These are phyloP conservation scores for Aspergillus nidulans DNA, from an alignment of 495 filamentous ascomycete genomes.

Conservation along the genomic window DNA sequence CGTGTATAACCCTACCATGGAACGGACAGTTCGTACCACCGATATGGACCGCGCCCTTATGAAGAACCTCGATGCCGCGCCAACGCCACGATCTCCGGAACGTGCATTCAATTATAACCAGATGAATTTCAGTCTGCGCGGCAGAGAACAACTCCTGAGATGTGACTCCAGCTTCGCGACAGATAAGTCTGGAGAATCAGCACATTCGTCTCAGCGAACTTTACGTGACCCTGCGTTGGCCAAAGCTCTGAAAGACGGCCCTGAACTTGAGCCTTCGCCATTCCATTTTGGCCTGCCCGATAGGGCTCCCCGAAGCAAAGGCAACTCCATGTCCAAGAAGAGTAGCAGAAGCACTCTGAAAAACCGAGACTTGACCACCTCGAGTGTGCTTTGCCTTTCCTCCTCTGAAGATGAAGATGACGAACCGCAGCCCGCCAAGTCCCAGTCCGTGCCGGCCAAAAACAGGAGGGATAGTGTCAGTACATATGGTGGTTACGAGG, in stretches of 20 bases:
- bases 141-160: constrained; percentile 23
- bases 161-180: constrained; percentile 19
- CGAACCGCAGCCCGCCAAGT: constrained; percentile 20
- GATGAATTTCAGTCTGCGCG: constrained; percentile 12
- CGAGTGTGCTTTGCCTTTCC: constrained; percentile 53
- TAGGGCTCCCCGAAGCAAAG: constrained; percentile 10
- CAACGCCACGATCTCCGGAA: constrained; percentile 7
- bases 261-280: neutral
- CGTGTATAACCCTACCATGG: constrained; percentile 28
- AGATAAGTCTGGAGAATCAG: constrained; percentile 4
- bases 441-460: constrained; percentile 12
- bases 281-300: constrained; percentile 15
- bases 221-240: constrained; percentile 17
- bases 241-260: constrained; percentile 17
- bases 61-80: constrained; percentile 25
- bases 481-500: constrained; percentile 36
- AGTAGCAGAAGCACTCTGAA: constrained; percentile 43
- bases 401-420: constrained; percentile 54
- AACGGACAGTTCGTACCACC: constrained; percentile 32
- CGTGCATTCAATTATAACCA: constrained; percentile 2
- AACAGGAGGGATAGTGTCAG: constrained; percentile 33
- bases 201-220: constrained; percentile 10
- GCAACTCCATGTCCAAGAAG: constrained; percentile 31
- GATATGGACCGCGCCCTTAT: constrained; percentile 39
- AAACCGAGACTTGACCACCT: constrained; percentile 43